Conservation (phyloP, 352 stramenopile species). For the Pythium utonaiense region DNA sequence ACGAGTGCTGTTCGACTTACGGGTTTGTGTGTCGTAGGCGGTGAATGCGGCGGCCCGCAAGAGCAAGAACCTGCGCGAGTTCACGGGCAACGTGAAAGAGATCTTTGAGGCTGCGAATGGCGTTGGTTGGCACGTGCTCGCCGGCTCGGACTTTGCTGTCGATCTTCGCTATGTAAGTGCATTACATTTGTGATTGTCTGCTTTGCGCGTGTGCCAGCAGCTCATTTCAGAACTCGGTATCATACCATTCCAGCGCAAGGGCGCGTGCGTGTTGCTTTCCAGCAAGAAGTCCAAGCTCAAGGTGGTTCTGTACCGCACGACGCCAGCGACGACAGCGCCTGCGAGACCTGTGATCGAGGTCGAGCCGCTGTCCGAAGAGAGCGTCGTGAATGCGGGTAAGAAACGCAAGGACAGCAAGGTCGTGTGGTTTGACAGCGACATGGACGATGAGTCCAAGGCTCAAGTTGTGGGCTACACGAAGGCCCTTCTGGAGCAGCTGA, state of each 20-base stretch:
- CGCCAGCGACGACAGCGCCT: constrained; percentile 27
- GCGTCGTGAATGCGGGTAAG: neutral
- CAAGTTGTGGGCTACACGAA: constrained; percentile 34
- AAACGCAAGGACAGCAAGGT: constrained; percentile 38
- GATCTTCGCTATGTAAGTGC: constrained; percentile 70
- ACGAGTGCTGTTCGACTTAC: neutral
- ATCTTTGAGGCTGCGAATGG: constrained; percentile 46
- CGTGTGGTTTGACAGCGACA: constrained; percentile 51
- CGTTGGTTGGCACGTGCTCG: constrained; percentile 65
- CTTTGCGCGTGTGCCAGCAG: no score
- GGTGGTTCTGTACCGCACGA: constrained; percentile 71
- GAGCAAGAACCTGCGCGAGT: constrained; percentile 58
- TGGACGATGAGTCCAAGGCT: constrained; percentile 43
- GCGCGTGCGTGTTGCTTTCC: constrained; percentile 57
- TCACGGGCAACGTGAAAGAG: constrained; percentile 36
- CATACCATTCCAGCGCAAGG: constrained; percentile 62
- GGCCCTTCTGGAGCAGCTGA: constrained; percentile 39
- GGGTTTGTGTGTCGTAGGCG: constrained; percentile 16
- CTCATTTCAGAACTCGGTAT: no score
- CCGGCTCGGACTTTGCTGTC: constrained; percentile 64
- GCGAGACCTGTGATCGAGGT: constrained; percentile 27
- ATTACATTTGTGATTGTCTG: neutral
- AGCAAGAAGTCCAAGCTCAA: constrained; percentile 65
- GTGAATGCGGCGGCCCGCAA: constrained; percentile 54
- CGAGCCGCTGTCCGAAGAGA: constrained; percentile 18